phyloP scores from a whole-genome alignment of 345 rosid species.

The Rhodamnia rubescens region DNA sequence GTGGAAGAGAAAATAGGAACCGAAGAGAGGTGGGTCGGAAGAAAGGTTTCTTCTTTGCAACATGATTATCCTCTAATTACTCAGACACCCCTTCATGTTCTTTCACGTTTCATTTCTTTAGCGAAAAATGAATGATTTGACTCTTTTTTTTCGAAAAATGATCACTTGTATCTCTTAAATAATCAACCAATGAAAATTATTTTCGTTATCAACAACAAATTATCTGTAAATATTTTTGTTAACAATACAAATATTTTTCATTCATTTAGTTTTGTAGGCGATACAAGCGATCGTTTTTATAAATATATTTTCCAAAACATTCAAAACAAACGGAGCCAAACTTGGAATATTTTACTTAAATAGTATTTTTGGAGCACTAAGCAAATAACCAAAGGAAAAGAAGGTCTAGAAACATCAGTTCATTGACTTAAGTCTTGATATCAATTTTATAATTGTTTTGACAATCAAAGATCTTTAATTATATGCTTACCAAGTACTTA shows the following conservation, averaged over 20 bases:
- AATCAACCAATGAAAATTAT: no score
- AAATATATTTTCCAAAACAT: no score
- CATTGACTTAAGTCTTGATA: not conserved
- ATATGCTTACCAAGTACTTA: not conserved
- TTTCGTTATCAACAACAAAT: no score
- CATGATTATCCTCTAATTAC: not conserved
- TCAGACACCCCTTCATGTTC: not conserved
- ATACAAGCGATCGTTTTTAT: no score
- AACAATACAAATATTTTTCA: no score
- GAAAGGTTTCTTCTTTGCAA: not conserved
- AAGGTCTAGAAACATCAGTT: not conserved
- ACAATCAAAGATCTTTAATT: not conserved
- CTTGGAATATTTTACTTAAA: not conserved
- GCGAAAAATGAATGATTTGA: no score
- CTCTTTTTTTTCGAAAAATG: no score
- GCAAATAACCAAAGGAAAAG: not conserved
- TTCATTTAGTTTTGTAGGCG: no score
- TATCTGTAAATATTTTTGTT: no score
- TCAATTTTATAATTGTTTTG: not conserved
- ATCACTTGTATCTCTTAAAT: no score
- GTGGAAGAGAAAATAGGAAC: no score
- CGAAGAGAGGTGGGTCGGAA: no score
- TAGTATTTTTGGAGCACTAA: rapidly evolving
- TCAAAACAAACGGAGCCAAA: not conserved
- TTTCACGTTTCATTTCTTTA: not conserved